Conservation (phyloP, 2,329 filamentous ascomycete species). For the Colletotrichum acutatum region DNA sequence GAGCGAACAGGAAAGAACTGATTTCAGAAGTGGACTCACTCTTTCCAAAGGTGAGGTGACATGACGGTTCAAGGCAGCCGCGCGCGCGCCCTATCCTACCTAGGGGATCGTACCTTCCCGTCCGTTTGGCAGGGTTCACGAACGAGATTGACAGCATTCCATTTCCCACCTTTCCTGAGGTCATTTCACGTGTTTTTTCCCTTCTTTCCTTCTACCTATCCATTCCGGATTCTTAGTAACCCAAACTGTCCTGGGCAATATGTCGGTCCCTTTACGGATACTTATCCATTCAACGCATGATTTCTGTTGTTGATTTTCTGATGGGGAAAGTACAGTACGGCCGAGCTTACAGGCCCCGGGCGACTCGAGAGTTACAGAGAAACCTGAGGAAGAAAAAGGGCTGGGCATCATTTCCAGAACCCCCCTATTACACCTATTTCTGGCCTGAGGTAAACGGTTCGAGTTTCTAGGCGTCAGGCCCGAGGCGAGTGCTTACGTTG, state of each 20-base stretch:
- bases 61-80: not conserved
- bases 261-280: constrained; percentile 1
- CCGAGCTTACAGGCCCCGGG: not conserved
- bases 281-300: not conserved
- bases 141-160: constrained; percentile 31
- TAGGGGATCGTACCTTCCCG: not conserved
- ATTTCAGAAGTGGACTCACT: constrained; percentile 24
- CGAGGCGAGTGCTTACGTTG: not conserved
- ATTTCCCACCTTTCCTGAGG: constrained; percentile 15
- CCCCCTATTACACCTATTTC: not conserved
- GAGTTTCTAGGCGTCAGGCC: not conserved
- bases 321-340: not conserved
- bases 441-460: not conserved
- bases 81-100: not conserved
- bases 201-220: not conserved
- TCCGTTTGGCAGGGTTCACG: not conserved
- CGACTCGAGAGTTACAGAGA: not conserved
- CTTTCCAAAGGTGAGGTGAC: constrained; percentile 10
- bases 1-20: not conserved
- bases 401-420: not conserved
- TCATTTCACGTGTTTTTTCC: constrained; percentile 20
- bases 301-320: not conserved
- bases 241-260: constrained; percentile 1
- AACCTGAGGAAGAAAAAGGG: not conserved
- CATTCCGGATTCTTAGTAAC: not conserved